phyloP scores from a whole-genome alignment of 2,329 filamentous ascomycete species.

The Aschersonia sp. region DNA sequence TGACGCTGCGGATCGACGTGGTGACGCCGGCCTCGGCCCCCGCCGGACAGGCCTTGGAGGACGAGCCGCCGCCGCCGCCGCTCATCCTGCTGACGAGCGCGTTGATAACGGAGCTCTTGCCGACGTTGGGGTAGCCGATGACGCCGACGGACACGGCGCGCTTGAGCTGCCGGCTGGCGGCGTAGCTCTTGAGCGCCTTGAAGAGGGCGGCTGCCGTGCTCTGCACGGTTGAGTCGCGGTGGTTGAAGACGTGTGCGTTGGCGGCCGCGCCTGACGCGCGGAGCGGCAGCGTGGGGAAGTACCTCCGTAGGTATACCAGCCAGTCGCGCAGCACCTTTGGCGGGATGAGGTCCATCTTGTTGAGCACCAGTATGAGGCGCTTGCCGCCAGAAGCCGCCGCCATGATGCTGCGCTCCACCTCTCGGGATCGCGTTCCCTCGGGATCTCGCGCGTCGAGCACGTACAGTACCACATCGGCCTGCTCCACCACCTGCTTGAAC shows the following conservation, averaged over 20 bases:
- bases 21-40: slow-evolving; percentile 89
- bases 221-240: slow-evolving; percentile 77
- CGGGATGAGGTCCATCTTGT: slow-evolving; percentile 90
- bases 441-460: slow-evolving; percentile 87
- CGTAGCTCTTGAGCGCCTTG: slow-evolving; percentile 79
- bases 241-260: slow-evolving; percentile 84
- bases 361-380: slow-evolving; percentile 78
- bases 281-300: slow-evolving; percentile 82
- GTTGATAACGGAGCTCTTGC: slow-evolving; percentile 95
- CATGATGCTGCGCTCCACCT: slow-evolving; percentile 85
- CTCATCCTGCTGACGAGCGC: slow-evolving; percentile 68
- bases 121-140: slow-evolving; percentile 91
- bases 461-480: slow-evolving; percentile 83
- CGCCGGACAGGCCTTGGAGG: slow-evolving; percentile 60
- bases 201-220: slow-evolving; percentile 76
- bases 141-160: slow-evolving; percentile 83
- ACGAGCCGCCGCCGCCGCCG: slow-evolving; percentile 29
- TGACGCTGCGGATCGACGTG: slow-evolving; percentile 75
- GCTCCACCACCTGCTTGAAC: slow-evolving; percentile 84
- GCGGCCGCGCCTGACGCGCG: slow-evolving; percentile 70
- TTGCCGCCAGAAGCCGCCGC: slow-evolving; percentile 73
- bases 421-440: slow-evolving; percentile 77
- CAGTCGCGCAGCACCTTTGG: slow-evolving; percentile 69
- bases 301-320: slow-evolving; percentile 72
- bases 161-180: slow-evolving; percentile 71